Evolutionary conservation across 1,284 basidiomycete species (phyloP).

Genomic region (Erythrobasidium hasegawianum): DNA sequence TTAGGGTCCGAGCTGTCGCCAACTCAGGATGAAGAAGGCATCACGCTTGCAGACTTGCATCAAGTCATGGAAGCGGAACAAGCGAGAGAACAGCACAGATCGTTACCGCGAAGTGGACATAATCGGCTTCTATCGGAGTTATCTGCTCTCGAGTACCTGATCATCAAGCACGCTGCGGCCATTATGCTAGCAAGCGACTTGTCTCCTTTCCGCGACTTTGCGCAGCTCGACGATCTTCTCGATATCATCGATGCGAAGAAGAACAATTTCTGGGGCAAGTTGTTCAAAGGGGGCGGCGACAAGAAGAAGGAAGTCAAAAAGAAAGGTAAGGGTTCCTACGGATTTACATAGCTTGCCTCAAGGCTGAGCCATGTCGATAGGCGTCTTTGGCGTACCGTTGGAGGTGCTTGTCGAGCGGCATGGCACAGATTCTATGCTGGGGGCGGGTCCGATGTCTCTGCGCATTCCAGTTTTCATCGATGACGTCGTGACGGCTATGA

Average conservation of each 20-base stretch:
- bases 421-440: conserved; percentile 87
- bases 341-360: conserved; percentile 4
- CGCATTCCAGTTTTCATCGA: conserved; percentile 96
- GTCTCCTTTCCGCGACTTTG: conserved; percentile 56
- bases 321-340: conserved; percentile 61
- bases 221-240: conserved; percentile 82
- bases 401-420: conserved; percentile 93
- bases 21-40: conserved; percentile 63
- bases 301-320: conserved; percentile 73
- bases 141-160: conserved; percentile 75
- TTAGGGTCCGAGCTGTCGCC: conserved; percentile 39
- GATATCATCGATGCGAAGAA: conserved; percentile 92
- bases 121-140: conserved; percentile 76
- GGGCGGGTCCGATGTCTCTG: conserved; percentile 77
- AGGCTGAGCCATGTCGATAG: conserved; percentile 46
- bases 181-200: conserved; percentile 66
- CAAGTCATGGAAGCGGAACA: conserved; percentile 81
- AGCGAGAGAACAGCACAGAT: conserved; percentile 75
- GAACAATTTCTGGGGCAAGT: conserved; percentile 91
- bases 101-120: conserved; percentile 66
- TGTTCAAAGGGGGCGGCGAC: conserved; percentile 78
- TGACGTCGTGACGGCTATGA: conserved; percentile 95
- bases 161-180: conserved; percentile 88
- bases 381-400: conserved; percentile 88
- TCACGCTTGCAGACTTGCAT: conserved; percentile 95